Evolutionary conservation across 2,329 filamentous ascomycete species (phyloP).

Genomic region (Aspergillus sp.): DNA sequence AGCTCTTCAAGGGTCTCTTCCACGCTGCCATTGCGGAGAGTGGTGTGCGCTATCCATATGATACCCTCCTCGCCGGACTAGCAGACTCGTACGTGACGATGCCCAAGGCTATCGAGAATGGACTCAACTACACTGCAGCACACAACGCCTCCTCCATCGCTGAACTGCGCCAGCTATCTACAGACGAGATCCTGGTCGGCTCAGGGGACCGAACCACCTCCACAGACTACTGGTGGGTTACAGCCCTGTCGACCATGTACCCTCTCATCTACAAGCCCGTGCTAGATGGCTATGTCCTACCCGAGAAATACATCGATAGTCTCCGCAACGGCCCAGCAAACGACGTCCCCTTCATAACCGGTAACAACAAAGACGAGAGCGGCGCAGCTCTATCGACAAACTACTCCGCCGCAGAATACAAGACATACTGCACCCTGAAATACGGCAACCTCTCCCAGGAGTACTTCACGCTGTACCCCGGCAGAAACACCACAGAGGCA

Average conservation of each 20-base stretch:
- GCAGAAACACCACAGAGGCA: conserved; percentile 20
- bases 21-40: conserved; percentile 31
- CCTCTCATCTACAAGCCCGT: conserved; percentile 32
- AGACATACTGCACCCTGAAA: conserved; percentile 25
- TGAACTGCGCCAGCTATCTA: conserved; percentile 24
- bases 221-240: conserved; percentile 25
- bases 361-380: conserved; percentile 37
- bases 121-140: conserved; percentile 25
- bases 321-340: conserved; percentile 29
- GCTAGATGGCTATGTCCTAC: conserved; percentile 26
- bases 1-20: conserved; percentile 30
- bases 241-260: conserved; percentile 26
- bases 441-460: conserved; percentile 31
- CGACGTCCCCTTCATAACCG: conserved; percentile 38
- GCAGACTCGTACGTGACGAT: conserved; percentile 31
- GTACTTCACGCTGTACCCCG: conserved; percentile 31
- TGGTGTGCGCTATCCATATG: conserved; percentile 30
- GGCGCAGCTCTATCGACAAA: conserved; percentile 24
- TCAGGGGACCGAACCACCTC: conserved; percentile 25
- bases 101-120: conserved; percentile 24
- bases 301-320: conserved; percentile 26
- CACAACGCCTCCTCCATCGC: conserved; percentile 26
- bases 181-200: conserved; percentile 24
- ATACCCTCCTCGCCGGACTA: conserved; percentile 28
- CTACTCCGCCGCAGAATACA: conserved; percentile 29